These are phyloP conservation scores for Neopestalotiopsis clavispora DNA, from an alignment of 2,329 filamentous ascomycete genomes.

Conservation along the genomic window DNA sequence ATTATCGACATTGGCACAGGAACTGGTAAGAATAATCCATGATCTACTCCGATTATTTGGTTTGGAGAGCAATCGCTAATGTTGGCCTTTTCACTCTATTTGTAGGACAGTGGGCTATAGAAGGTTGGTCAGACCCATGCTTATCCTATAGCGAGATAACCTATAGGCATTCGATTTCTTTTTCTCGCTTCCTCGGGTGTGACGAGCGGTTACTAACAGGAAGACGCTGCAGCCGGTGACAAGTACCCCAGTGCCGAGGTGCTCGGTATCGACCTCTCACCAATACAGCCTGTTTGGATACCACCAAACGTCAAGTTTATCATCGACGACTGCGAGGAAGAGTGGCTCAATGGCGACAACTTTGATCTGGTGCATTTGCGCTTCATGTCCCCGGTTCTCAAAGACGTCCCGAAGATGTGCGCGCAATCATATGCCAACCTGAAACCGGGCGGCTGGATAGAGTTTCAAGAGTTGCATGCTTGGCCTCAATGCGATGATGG, in stretches of 20 bases:
- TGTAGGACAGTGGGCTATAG: constrained; percentile 17
- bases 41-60: background rate
- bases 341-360: constrained; percentile 57
- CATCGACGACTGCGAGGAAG: constrained; percentile 51
- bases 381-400: constrained; percentile 54
- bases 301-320: constrained; percentile 42
- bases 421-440: constrained; percentile 42
- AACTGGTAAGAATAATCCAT: constrained; percentile 39
- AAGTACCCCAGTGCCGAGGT: constrained; percentile 33
- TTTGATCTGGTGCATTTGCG: constrained; percentile 63
- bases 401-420: constrained; percentile 55
- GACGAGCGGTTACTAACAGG: constrained; percentile 14
- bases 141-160: constrained; percentile 38
- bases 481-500: constrained; percentile 45
- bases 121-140: constrained; percentile 32
- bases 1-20: constrained; percentile 51
- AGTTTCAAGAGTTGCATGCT: constrained; percentile 52
- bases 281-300: constrained; percentile 53
- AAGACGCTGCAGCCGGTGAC: constrained; percentile 18
- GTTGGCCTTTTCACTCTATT: background rate
- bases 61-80: background rate
- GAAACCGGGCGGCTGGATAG: constrained; percentile 55
- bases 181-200: background rate
- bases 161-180: constrained; percentile 38
- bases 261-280: constrained; percentile 40